Percentiles rank a stretch among this genome's conserved stretches.
phyloP scores from a whole-genome alignment of 2,329 filamentous ascomycete species.

The Neoscytalidium dimidiatum region DNA sequence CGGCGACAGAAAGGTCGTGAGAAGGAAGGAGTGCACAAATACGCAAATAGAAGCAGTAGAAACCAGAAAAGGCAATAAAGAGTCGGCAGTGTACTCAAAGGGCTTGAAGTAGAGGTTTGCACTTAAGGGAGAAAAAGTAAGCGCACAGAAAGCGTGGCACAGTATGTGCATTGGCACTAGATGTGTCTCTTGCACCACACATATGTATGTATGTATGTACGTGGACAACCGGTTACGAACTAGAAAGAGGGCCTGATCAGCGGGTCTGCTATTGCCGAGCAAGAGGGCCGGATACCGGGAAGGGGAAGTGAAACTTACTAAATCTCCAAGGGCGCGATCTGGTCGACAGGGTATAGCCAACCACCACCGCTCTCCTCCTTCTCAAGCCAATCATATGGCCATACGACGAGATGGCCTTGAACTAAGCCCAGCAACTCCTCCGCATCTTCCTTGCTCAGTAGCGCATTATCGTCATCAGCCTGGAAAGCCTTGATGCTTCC shows the following conservation, averaged over 20 bases:
- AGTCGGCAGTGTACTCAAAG: background rate
- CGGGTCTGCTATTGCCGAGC: no score
- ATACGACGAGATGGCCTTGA: slow-evolving; percentile 86
- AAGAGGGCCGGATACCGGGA: no score
- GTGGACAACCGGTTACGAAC: background rate
- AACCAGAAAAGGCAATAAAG: background rate
- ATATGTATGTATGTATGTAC: background rate
- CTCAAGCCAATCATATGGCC: slow-evolving; percentile 87
- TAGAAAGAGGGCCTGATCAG: background rate
- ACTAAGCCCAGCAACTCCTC: slow-evolving; percentile 79
- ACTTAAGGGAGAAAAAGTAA: background rate
- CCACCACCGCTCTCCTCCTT: slow-evolving; percentile 91
- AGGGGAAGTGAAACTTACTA: slow-evolving; percentile 64
- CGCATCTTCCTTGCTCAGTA: slow-evolving; percentile 73
- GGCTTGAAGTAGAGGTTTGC: background rate
- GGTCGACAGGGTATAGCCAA: slow-evolving; percentile 96
- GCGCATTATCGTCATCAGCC: slow-evolving; percentile 63
- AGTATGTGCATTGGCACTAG: background rate
- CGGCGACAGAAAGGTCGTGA: slow-evolving; percentile 10
- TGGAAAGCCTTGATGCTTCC: slow-evolving; percentile 65
- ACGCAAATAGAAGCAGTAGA: background rate
- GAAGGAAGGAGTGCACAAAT: background rate
- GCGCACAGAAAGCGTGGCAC: background rate
- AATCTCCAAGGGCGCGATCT: slow-evolving; percentile 94
- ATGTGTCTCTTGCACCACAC: background rate